Evolutionary conservation across 768 basidiomycete species (phyloP), one percentile per base, ranked within the genome.

Genomic region (Lactarius hengduanensis): DNA sequence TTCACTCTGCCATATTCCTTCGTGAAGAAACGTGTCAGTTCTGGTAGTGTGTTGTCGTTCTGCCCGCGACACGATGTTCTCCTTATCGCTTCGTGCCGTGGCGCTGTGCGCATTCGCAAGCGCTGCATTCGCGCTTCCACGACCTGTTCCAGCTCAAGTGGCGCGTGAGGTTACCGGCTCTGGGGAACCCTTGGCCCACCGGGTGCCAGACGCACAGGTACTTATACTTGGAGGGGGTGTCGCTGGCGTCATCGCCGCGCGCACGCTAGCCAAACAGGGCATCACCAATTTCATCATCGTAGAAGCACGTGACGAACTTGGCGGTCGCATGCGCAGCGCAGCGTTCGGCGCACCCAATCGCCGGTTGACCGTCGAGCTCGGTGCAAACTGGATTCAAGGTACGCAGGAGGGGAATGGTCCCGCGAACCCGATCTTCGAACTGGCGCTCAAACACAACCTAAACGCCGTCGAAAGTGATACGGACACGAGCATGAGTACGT

Each of bases 151-250:
- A 11, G n/a, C n/a, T n/a, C 45, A 47, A 10, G 10, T 15, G 9
- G 10, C 9, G 4, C 34, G n/a, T n/a, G 45, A 22, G 3, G n/a
- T 4, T 22, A 22, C 9, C 10, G 45, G n/a, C 45, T 22, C 45
- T 10, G n/a, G 1, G 4, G 18, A n/a, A 10, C 45, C 45, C 45
- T n/a, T 45, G 3, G 15, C n/a, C 20, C 45, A 8, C 8, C 20
- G 11, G n/a, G 34, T 1, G 32, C 59, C 22, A 34, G 64, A 72
- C 43, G 69, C 71, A 2, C 78, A 72, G 3, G 81, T 86, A 4
- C 78, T 87, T 22, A 83, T 88, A 65, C 78, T 88, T n/a, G 87
- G 87, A 6, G 86, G 84, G 30, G 87, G 87, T 6, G 81, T 88
- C 45, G 74, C 87, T 1, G 87, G 87, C 8, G 75, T 88, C 34